A percentile compares a stretch with the other conserved stretches of the same genome.
phyloP scores from a whole-genome alignment of 176 grass and related monocot genomes.

The Oryza punctata region DNA sequence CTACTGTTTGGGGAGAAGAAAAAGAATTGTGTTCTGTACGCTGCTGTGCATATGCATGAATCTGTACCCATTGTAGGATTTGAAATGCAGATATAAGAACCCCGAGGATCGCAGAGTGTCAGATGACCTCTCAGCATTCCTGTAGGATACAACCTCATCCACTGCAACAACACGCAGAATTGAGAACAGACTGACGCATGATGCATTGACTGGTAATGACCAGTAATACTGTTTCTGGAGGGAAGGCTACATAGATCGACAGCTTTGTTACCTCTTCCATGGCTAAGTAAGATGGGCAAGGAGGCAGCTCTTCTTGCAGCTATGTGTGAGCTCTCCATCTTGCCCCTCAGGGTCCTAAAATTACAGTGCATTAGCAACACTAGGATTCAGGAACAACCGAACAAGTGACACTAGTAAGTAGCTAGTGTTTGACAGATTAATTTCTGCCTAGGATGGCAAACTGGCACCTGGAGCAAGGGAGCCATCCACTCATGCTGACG shows the following conservation, averaged over 20 bases:
- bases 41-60: background rate
- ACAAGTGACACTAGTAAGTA: background rate
- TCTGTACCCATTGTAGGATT: constrained; percentile 75
- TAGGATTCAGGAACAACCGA: background rate
- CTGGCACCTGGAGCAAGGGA: constrained; percentile 85
- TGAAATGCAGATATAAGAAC: constrained; percentile 68
- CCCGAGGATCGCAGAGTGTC: constrained; percentile 65
- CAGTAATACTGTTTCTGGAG: background rate
- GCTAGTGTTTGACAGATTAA: background rate
- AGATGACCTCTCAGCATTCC: constrained; percentile 71
- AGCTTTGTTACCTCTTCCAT: constrained; percentile 70
- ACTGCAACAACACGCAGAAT: constrained; percentile 36
- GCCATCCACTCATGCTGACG: constrained; percentile 90
- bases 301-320: constrained; percentile 66
- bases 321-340: constrained; percentile 75
- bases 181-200: background rate
- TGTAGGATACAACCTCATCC: constrained; percentile 87
- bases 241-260: background rate
- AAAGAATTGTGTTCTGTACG: background rate
- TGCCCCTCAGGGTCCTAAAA: constrained; percentile 68
- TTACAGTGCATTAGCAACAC: background rate
- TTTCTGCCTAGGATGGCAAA: background rate
- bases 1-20: background rate
- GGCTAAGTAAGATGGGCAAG: constrained; percentile 65
- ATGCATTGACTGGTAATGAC: background rate